These are phyloP conservation scores for Phytophthora chlamydospora DNA, from an alignment of 352 stramenopile genomes.

Conservation along the genomic window DNA sequence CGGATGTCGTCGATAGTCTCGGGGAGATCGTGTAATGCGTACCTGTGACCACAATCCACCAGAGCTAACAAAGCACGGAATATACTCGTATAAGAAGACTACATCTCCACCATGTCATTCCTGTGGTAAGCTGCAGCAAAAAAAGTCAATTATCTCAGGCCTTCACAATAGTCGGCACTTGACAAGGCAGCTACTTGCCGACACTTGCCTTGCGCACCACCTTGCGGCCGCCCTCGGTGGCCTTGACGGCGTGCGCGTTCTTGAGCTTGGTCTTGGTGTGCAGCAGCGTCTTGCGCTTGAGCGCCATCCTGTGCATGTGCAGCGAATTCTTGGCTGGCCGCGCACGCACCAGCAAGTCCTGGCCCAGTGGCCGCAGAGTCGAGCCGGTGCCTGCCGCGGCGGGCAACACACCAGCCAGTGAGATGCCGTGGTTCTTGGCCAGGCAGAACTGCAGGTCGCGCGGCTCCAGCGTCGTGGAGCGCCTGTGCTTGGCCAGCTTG, in stretches of 20 bases:
- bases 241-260: slow-evolving; percentile 41
- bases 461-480: slow-evolving; percentile 71
- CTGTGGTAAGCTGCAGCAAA: slow-evolving; percentile 1
- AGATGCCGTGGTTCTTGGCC: slow-evolving; percentile 88
- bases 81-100: no score
- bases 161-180: not conserved
- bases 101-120: not conserved
- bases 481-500: slow-evolving; percentile 74
- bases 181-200: slow-evolving; percentile 34
- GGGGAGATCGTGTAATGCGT: slow-evolving; percentile 57
- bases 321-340: slow-evolving; percentile 77
- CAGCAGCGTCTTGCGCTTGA: slow-evolving; percentile 76
- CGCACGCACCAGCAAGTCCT: slow-evolving; percentile 63
- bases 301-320: slow-evolving; percentile 81
- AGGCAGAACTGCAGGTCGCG: slow-evolving; percentile 84
- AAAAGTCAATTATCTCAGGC: slow-evolving; percentile 14
- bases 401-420: slow-evolving; percentile 65
- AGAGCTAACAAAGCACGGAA: no score
- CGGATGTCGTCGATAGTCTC: slow-evolving; percentile 62
- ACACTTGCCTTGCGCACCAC: slow-evolving; percentile 59
- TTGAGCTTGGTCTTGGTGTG: slow-evolving; percentile 65
- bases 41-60: not conserved
- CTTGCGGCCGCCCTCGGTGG: slow-evolving; percentile 48
- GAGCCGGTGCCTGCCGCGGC: slow-evolving; percentile 9
- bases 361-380: slow-evolving; percentile 54